A percentile compares a stretch with the other conserved stretches of the same genome.
Evolutionary conservation across 1,284 basidiomycete genomes (phyloP).

Genomic region (Athelia psychrophila): DNA sequence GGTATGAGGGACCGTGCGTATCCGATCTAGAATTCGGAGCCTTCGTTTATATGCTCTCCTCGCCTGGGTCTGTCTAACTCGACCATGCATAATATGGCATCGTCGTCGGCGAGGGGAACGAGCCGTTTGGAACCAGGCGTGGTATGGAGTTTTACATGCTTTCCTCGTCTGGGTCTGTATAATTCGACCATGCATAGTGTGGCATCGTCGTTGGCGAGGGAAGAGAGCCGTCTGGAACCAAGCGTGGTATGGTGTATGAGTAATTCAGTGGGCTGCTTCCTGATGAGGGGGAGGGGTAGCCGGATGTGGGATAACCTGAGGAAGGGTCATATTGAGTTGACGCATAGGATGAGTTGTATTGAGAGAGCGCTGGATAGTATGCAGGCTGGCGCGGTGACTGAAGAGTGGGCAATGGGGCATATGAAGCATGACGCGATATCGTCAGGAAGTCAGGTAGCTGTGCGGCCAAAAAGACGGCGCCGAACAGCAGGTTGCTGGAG

Average conservation of each 20-base stretch:
- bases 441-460: constrained; percentile 53
- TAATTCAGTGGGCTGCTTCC: not conserved
- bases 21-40: no score
- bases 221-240: not conserved
- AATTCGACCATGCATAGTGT: not conserved
- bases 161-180: not conserved
- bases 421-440: constrained; percentile 7
- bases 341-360: not conserved
- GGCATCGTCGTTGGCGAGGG: not conserved
- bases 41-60: no score
- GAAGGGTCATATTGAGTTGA: not conserved
- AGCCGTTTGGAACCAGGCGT: no score
- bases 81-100: no score
- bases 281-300: not conserved
- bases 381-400: constrained; percentile 2
- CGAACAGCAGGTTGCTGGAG: constrained; percentile 53
- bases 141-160: not conserved
- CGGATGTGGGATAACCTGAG: not conserved
- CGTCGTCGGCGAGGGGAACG: no score
- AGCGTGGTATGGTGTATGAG: not conserved
- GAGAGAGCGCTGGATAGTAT: constrained; percentile 16
- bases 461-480: constrained; percentile 49
- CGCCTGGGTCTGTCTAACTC: no score
- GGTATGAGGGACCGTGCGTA: no score
- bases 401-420: constrained; percentile 3